A percentile compares a stretch with the other conserved stretches of the same genome.
Conservation (phyloP, 495 filamentous ascomycete genomes). For the Aspergillus kassunensis region DNA sequence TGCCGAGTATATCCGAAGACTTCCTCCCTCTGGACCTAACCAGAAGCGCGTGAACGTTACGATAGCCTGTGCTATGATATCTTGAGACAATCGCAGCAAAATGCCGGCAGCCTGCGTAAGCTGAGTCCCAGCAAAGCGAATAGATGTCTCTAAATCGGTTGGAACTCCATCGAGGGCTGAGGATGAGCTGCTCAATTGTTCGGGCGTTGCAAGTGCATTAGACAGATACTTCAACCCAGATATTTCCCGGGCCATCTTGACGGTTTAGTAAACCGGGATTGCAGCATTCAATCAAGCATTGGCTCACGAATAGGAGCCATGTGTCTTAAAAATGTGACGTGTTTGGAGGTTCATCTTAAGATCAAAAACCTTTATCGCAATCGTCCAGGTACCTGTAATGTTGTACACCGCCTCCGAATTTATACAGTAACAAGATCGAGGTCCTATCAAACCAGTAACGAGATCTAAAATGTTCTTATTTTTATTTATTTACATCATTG, state of each 20-base stretch:
- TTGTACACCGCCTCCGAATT: no score
- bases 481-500: no score
- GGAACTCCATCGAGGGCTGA: slow-evolving; percentile 69
- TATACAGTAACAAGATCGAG: no score
- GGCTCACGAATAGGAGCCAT: background rate
- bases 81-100: slow-evolving; percentile 80
- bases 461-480: no score
- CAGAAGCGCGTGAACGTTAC: slow-evolving; percentile 89
- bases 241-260: slow-evolving; percentile 14
- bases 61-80: slow-evolving; percentile 82
- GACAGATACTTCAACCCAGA: slow-evolving; percentile 55
- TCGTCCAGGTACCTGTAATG: no score
- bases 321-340: no score
- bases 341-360: no score
- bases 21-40: slow-evolving; percentile 63
- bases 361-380: no score
- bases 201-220: slow-evolving; percentile 80
- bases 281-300: no score
- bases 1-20: slow-evolving; percentile 52
- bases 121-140: slow-evolving; percentile 55
- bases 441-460: no score
- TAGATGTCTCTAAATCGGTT: slow-evolving; percentile 66
- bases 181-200: slow-evolving; percentile 69
- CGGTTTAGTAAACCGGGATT: no score
- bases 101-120: slow-evolving; percentile 87